Base-by-base conservation (phyloP, 2,329 filamentous ascomycete genomes). In the Coniella vitis region DNA sequence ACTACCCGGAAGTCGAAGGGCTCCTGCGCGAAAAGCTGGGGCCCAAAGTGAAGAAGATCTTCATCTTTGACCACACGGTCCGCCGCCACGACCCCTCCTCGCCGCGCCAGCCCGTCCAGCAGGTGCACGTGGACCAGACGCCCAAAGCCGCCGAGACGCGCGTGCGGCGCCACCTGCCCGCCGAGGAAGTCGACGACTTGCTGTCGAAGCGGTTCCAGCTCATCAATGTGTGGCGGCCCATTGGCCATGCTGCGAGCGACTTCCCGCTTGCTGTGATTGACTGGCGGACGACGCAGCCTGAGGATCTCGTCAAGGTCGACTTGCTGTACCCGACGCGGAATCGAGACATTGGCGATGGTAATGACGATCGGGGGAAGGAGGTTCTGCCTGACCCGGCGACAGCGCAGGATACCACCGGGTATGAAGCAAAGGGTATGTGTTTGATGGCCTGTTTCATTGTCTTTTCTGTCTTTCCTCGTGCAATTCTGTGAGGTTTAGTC, bases 1-100 rank as follows among this genome's bases (percentile, higher is more conserved):
- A 86, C 65, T 86, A 86, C 59, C 59, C 61, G 17, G 81, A 85
- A 56, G 75, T 85, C 1, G 79, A 84, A 55, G 60, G 65, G 0
- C 63, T 86, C 1, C 66, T 86, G 2, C 70, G 71, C 12, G 63
- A 70, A 22, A 75, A 76, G 38, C 67, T 85, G 0, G 40, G 51
- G 8, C 69, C 73, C 0, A 75, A 71, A 0, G 68, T 83, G 45
- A 76, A 75, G 47, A 79, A 79, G 52, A 73, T 87, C 10, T 73
- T 81, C 51, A 83, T 87, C 51, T 87, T 87, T 60, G 84, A 87
- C 63, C 84, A 87, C 62, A 87, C 84, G 0, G 83, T 87, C 56
- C 75, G 84, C 2, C 68, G 76, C 7, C 68, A 75, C 17, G 63
- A 69, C 2, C 74, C 76, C n/a, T 62, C 67, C 1, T 69, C 80